Evolutionary conservation across 441 rosid species (phyloP).

Genomic region (Omphalea diandra): DNA sequence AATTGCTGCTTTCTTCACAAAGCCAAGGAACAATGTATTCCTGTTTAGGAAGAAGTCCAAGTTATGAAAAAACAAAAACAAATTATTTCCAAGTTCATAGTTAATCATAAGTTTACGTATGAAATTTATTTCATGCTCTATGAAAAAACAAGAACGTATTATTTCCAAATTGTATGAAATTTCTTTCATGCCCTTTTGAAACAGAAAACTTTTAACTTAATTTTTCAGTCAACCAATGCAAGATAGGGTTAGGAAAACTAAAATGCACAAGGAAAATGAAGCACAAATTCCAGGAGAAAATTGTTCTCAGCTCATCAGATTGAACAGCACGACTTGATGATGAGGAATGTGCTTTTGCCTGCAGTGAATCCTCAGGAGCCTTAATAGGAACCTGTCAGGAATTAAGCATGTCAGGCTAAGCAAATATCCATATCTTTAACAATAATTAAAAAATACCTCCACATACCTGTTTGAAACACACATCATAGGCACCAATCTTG

Average conservation of each 20-base stretch:
- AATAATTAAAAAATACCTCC: neutral
- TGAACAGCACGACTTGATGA: slow-evolving; percentile 28
- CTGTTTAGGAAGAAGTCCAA: neutral
- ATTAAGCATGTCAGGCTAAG: neutral
- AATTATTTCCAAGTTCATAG: neutral
- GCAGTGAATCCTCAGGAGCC: slow-evolving; percentile 20
- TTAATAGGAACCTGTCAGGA: slow-evolving; percentile 18
- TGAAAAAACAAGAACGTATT: no score
- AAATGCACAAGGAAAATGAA: neutral
- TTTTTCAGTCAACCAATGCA: neutral
- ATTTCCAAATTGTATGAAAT: no score
- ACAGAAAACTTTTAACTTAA: neutral
- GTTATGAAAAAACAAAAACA: no score
- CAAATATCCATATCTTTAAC: neutral
- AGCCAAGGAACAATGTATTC: neutral
- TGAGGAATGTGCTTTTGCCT: slow-evolving; percentile 17
- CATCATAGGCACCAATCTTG: slow-evolving; percentile 27
- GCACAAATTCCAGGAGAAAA: neutral
- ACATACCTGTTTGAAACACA: slow-evolving; percentile 26
- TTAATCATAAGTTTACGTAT: no score
- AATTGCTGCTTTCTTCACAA: neutral
- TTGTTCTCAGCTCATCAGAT: slow-evolving; percentile 6
- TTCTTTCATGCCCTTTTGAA: neutral
- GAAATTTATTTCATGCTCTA: no score
- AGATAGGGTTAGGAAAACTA: neutral